phyloP scores from a whole-genome alignment of 345 rosid species.

The Aquilaria yunnanensis region DNA sequence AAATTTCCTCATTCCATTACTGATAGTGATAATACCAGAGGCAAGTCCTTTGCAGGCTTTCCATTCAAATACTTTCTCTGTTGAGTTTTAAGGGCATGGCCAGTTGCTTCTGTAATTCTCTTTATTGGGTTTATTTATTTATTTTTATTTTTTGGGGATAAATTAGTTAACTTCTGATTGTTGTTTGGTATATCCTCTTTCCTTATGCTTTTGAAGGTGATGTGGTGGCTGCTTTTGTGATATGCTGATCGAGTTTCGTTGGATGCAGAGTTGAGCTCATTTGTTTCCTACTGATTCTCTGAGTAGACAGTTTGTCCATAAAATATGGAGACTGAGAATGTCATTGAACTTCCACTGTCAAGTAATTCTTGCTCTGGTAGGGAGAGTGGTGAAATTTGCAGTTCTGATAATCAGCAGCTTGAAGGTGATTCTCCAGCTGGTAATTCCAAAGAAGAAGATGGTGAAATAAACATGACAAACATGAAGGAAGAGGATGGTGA shows the following conservation, averaged over 20 bases:
- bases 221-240: no score
- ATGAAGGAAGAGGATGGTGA: constrained; percentile 7
- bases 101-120: no score
- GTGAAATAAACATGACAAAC: constrained; percentile 11
- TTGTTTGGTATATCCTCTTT: no score
- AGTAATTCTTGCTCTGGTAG: constrained; percentile 20
- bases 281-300: not conserved
- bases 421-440: constrained; percentile 24
- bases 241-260: not conserved
- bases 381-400: constrained; percentile 26
- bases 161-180: no score
- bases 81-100: no score
- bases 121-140: no score
- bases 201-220: no score
- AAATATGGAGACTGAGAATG: constrained; percentile 46
- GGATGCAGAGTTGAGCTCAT: not conserved
- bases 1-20: no score
- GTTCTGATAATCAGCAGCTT: constrained; percentile 26
- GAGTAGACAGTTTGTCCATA: not conserved
- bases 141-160: no score
- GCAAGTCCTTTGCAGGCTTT: no score
- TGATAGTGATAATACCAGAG: no score
- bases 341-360: constrained; percentile 27
- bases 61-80: no score
- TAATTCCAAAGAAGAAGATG: constrained; percentile 20